Conservation (phyloP, 2,329 filamentous ascomycete species). For the Exophiala sp. region DNA sequence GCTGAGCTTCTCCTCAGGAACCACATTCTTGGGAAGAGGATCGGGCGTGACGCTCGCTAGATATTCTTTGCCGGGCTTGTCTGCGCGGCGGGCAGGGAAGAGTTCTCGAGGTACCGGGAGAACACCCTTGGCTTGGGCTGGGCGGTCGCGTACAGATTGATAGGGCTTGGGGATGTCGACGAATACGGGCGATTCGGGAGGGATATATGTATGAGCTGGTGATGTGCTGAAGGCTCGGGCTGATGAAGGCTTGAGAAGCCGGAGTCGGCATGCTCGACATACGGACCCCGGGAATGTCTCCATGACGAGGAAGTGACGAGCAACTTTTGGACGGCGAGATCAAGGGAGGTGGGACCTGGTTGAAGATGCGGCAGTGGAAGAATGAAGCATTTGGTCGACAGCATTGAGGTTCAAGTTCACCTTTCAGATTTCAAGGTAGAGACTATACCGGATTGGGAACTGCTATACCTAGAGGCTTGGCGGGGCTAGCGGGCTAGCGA, state of each 20-base stretch:
- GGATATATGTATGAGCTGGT: slow-evolving; percentile 46
- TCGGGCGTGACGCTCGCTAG: slow-evolving; percentile 54
- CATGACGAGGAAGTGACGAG: slow-evolving; percentile 34
- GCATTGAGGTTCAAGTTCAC: not conserved
- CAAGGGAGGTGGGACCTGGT: too few relatives aligned
- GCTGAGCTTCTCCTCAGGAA: slow-evolving; percentile 35
- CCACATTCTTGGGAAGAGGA: slow-evolving; percentile 36
- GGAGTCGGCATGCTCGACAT: slow-evolving; percentile 25
- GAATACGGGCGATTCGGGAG: slow-evolving; percentile 81
- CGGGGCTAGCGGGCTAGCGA: too few relatives aligned
- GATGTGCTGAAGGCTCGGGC: slow-evolving; percentile 45
- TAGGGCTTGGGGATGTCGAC: slow-evolving; percentile 71
- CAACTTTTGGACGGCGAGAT: not conserved
- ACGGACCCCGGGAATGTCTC: slow-evolving; percentile 20
- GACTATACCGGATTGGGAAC: not conserved
- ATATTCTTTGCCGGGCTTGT: slow-evolving; percentile 52
- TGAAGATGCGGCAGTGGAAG: too few relatives aligned
- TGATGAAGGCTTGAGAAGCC: slow-evolving; percentile 17
- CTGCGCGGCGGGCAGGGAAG: slow-evolving; percentile 57
- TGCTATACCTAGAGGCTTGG: not conserved
- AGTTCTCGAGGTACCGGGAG: slow-evolving; percentile 77
- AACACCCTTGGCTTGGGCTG: slow-evolving; percentile 58
- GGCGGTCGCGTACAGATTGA: slow-evolving; percentile 33
- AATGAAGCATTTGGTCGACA: not conserved
- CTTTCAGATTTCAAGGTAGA: not conserved